These are phyloP conservation scores for Syzygium malaccense DNA, from an alignment of 441 rosid genomes.

Conservation along the genomic window DNA sequence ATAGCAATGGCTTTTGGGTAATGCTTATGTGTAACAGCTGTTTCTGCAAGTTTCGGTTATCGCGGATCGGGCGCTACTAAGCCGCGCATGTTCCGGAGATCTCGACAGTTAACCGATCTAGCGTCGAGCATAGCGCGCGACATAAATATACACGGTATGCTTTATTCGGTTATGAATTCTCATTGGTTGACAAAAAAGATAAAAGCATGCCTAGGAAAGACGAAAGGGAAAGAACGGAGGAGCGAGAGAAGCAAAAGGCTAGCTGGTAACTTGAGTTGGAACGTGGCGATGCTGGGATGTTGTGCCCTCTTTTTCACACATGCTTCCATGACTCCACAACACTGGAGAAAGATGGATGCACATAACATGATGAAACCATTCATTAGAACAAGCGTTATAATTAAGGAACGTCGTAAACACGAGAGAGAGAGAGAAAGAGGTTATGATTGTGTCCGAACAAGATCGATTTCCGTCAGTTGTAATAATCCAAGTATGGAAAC, in stretches of 20 bases:
- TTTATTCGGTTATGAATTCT: not conserved
- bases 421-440: not conserved
- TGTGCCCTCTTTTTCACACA: not conserved
- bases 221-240: not conserved
- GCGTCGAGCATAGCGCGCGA: not conserved
- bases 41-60: accelerated
- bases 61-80: accelerated
- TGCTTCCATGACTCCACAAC: not conserved
- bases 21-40: not conserved
- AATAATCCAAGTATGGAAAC: not conserved
- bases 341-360: not conserved
- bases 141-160: accelerated
- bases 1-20: not conserved
- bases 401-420: not conserved
- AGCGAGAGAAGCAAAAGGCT: not conserved
- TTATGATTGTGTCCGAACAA: not conserved
- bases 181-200: not conserved
- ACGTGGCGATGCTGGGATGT: not conserved
- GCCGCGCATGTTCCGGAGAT: not conserved
- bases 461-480: not conserved
- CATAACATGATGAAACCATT: not conserved
- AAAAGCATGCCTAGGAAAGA: not conserved
- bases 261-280: not conserved
- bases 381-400: not conserved
- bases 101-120: not conserved